Percentiles rank a stretch among this genome's conserved stretches.
Evolutionary conservation across 257 asterid species (phyloP).

Genomic region (Primulina tabacum): DNA sequence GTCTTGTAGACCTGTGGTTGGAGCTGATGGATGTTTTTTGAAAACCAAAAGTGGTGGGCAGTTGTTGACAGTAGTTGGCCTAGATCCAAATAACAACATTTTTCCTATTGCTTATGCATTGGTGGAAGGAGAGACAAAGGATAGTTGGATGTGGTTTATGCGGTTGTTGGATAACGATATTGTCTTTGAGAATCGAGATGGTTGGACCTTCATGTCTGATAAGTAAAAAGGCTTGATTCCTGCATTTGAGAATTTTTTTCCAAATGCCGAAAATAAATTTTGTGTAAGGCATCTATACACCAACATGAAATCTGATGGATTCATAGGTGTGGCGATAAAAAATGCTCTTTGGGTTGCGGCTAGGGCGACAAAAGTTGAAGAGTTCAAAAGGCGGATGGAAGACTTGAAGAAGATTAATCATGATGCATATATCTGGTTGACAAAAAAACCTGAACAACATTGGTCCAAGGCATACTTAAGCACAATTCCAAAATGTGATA

Average conservation of each 20-base stretch:
- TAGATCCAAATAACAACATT: conserved; percentile 10
- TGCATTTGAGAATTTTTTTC: not conserved
- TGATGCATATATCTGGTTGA: not conserved
- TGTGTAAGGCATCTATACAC: not conserved
- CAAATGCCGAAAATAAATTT: not conserved
- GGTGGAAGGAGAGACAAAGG: conserved; percentile 4
- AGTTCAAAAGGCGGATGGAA: not conserved
- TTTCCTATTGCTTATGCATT: conserved; percentile 13
- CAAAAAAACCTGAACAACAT: not conserved
- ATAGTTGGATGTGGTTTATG: conserved; percentile 7
- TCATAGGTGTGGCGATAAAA: not conserved
- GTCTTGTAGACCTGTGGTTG: not conserved
- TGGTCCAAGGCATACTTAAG: not conserved
- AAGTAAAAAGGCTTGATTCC: conserved; percentile 1
- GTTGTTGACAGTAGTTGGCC: not conserved
- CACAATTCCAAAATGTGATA: not conserved
- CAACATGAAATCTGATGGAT: not conserved
- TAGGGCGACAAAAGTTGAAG: not conserved
- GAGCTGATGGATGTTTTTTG: not conserved
- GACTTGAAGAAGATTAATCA: not conserved
- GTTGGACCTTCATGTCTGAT: not conserved
- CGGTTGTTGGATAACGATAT: not conserved
- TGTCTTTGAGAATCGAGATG: not conserved
- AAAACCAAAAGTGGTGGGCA: not conserved
- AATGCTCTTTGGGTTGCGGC: not conserved